Base-by-base conservation (phyloP, 2,329 filamentous ascomycete genomes). In the Coniella vitis region DNA sequence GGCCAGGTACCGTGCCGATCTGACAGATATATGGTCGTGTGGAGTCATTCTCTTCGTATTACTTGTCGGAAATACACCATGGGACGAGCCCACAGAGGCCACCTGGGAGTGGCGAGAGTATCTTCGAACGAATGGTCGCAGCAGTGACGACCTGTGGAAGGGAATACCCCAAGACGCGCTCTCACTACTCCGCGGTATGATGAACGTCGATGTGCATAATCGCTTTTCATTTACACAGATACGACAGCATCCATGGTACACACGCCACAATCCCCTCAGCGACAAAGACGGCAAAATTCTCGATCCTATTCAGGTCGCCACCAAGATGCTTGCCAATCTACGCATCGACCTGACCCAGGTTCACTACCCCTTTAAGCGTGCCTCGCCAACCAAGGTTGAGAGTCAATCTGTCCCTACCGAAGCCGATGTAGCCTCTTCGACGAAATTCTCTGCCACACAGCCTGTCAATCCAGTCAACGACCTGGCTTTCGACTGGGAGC, bases 41-140 rank as follows among this genome's bases (percentile, higher is more conserved):
- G 93, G 93, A 31, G 90, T 98, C 46, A 94, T 98, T n/a, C 74
- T 98, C 4, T 98, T 98, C 61, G 93, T 97, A 32, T 73, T 98
- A 4, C 73, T 98, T 3, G 90, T 95, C 1, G 93, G 93, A 9
- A 98, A 98, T 63, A 98, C 93, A 2, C 93, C 93, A 0, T 98
- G 93, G 93, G 93, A 97, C 61, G 87, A 93, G 62, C 93, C 93
- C 0, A 91, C 90, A 3, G 71, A 78, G 32, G 76, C 81, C 49
- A 96, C 89, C 63, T 95, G 87, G 73, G 93, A 98, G 67, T 98
- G 87, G 58, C 80, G 86, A 58, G 90, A 96, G 65, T 98, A 95
- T 63, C 73, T 87, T 36, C 79, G 81, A 51, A 88, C 82, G 2
- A 83, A 84, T 45, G 88, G 90, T n/a, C 81, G 83, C 55, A 91